A percentile compares a stretch with the other conserved stretches of the same genome.
These are phyloP conservation scores for Arthrobotrys pseudoclavata DNA, from an alignment of 2,329 filamentous ascomycete species.

Conservation along the genomic window DNA sequence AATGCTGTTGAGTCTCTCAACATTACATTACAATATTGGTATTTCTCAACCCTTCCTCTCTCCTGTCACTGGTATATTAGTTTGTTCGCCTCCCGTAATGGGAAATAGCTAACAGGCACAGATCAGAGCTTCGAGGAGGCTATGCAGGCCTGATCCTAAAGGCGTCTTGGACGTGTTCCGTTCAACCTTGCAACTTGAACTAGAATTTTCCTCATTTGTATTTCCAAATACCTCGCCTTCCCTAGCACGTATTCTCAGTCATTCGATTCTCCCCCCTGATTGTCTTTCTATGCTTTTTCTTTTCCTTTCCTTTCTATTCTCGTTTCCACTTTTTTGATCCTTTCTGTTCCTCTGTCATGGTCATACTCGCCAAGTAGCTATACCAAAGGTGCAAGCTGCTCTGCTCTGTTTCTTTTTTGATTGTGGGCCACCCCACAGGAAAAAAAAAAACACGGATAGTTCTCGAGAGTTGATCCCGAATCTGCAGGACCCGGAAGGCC, in stretches of 20 bases:
- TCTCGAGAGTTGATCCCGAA: conserved; percentile 31
- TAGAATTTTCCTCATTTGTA: conserved; percentile 39
- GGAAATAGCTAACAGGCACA: conserved; percentile 31
- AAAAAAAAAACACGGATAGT: conserved; percentile 3
- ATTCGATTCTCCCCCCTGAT: conserved; percentile 45
- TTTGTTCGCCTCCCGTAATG: conserved; percentile 38
- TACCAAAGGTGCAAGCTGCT: conserved; percentile 34
- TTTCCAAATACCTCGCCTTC: conserved; percentile 41
- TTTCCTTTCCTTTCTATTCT: conserved; percentile 32
- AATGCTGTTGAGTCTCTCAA: conserved; percentile 17
- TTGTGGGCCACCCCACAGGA: conserved; percentile 35
- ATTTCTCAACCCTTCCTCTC: conserved; percentile 14
- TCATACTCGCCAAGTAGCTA: conserved; percentile 30
- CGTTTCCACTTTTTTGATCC: neutral
- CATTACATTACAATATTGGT: conserved; percentile 13
- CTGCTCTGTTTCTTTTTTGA: conserved; percentile 14
- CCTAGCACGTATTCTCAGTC: conserved; percentile 35
- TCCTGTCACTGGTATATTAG: neutral
- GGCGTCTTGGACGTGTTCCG: conserved; percentile 46
- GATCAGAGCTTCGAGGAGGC: conserved; percentile 33
- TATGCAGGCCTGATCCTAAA: conserved; percentile 54
- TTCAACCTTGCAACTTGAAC: conserved; percentile 44
- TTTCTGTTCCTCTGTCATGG: conserved; percentile 21
- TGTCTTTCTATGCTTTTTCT: conserved; percentile 22
- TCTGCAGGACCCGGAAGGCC: conserved; percentile 35